Base-by-base conservation (phyloP, 2,329 filamentous ascomycete species). In the Meredithiella fracta region DNA sequence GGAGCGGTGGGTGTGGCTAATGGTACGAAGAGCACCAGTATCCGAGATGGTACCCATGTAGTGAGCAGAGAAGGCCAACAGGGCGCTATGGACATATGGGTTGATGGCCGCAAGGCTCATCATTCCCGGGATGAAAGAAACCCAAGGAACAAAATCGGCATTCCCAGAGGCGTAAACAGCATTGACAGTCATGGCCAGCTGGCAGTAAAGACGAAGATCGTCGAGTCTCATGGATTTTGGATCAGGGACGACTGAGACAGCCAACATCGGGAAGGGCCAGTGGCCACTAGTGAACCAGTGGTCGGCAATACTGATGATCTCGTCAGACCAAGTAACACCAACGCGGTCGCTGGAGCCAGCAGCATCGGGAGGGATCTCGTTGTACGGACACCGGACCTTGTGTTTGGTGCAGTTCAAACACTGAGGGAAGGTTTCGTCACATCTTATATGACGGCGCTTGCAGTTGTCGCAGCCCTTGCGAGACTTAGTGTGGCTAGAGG, bases 391-490 rank as follows among this genome's bases (percentile, higher is more conserved):
- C 65, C 90, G 86, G 64, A 94, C 92, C 73, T 96, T 95, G 72
- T 98, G 92, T 72, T 97, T 98, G 60, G 91, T 96, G 72, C 92
- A 98, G 71, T 98, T 98, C 65, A 88, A 88, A 73, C 91, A 98
- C 78, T 98, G 92, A 53, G 92, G 92, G 65, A 95, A 96, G 63
- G 82, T 95, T 70, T 98, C 92, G 67, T 98, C 92, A 72, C 92
- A 98, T 64, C 92, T 81, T 67, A 98, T 98, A 70, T 98, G 92
- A 67, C 92, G 82, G 68, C 86, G 84, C 72, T 98, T 98, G 79
- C 92, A 98, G 60, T 89, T 95, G 65, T 94, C 91, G 77, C 92
- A 98, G 61, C 92, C 92, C 73, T 96, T 97, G 67, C 92, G 84
- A 65, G 91, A 97, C 75, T 98, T 98, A 68, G 92, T 98, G 74